phyloP scores from a whole-genome alignment of 768 basidiomycete species.

The Hericium coralloides region DNA sequence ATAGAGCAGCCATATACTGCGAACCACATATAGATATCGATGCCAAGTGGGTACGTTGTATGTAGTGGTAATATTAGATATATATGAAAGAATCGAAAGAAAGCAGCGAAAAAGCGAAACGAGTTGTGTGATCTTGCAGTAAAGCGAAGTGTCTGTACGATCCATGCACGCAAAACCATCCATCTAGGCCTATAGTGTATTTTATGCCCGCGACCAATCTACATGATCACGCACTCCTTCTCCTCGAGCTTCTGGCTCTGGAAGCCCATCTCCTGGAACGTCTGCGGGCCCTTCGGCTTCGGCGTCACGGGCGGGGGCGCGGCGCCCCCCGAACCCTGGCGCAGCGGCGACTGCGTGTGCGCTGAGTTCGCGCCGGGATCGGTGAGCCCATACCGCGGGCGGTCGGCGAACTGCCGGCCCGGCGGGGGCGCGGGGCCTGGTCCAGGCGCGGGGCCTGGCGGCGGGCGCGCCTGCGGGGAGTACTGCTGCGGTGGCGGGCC shows the following conservation, averaged over 20 bases:
- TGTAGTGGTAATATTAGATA: too few species aligned
- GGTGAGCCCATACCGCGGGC: neutral
- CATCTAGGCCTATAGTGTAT: too few species aligned
- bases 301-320: conserved; percentile 1
- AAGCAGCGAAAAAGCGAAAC: too few species aligned
- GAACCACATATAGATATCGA: too few species aligned
- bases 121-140: too few species aligned
- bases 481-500: conserved; percentile 4
- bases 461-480: conserved; percentile 7
- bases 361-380: neutral
- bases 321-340: neutral
- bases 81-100: too few species aligned
- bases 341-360: neutral
- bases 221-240: conserved; percentile 88
- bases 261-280: conserved; percentile 94
- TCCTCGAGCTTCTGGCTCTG: conserved; percentile 68
- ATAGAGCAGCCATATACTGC: too few species aligned
- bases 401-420: conserved; percentile 1
- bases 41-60: too few species aligned
- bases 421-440: conserved; percentile 9
- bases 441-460: conserved; percentile 7
- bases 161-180: too few species aligned
- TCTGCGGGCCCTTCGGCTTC: conserved; percentile 44
- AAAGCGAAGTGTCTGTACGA: too few species aligned
- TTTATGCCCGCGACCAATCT: neutral